Percentiles rank a stretch among this genome's conserved stretches.
Conservation (phyloP, 805 yeast genomes). For the Candida glaebosa region DNA sequence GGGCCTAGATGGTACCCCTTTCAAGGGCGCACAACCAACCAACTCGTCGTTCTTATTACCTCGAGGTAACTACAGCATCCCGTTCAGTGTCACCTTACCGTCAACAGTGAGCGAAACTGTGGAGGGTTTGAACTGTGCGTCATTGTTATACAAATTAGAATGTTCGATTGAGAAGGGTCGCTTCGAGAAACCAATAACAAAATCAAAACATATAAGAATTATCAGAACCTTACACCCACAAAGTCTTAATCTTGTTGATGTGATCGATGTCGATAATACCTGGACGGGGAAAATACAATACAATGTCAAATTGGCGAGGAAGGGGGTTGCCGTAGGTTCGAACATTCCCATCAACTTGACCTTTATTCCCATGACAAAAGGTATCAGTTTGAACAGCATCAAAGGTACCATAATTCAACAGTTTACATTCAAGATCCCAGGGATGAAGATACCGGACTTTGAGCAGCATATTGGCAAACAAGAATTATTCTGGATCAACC, state of each 20-base stretch:
- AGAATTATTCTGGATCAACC: conserved; percentile 6
- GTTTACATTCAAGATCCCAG: conserved; percentile 30
- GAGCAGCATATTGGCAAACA: conserved; percentile 31
- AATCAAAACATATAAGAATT: conserved; percentile 40
- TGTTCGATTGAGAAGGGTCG: conserved; percentile 41
- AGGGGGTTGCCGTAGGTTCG: conserved; percentile 47
- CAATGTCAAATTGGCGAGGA: conserved; percentile 39
- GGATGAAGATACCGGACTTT: conserved; percentile 36
- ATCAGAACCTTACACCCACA: conserved; percentile 42
- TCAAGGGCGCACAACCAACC: conserved; percentile 22
- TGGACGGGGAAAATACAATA: conserved; percentile 56
- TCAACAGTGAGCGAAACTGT: conserved; percentile 47
- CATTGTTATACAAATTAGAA: conserved; percentile 40
- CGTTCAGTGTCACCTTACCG: conserved; percentile 44
- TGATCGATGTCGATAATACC: conserved; percentile 44
- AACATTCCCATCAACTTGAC: conserved; percentile 38
- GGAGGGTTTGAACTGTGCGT: conserved; percentile 45
- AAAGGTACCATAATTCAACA: conserved; percentile 27
- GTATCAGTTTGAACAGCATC: conserved; percentile 28
- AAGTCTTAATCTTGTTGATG: conserved; percentile 37
- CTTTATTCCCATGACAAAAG: conserved; percentile 47
- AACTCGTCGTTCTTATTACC: conserved; percentile 42
- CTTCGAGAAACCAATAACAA: conserved; percentile 35
- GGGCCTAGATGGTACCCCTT: conserved; percentile 45
- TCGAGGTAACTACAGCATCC: conserved; percentile 50